Evolutionary conservation across 1,139 yeast species (phyloP).

Genomic region (Blastobotrys illinoisensis): DNA sequence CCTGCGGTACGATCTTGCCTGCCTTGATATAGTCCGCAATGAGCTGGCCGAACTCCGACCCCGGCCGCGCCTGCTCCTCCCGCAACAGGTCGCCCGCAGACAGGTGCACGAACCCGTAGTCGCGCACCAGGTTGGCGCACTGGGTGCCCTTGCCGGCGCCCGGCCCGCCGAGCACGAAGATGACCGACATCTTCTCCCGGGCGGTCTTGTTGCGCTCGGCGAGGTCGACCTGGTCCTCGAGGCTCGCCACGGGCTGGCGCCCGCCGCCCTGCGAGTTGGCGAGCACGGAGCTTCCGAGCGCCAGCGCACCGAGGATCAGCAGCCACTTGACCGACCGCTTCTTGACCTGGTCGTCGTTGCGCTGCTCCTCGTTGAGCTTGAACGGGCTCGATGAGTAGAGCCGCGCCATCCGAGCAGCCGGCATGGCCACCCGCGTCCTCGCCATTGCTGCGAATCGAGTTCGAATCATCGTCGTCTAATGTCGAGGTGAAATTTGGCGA

Average conservation of each 20-base stretch:
- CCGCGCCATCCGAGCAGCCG: background rate
- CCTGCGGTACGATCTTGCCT: constrained; percentile 93
- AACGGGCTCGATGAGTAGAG: constrained; percentile 1
- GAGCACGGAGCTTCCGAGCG: constrained; percentile 12
- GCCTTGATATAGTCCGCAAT: constrained; percentile 80
- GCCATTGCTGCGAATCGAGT: background rate
- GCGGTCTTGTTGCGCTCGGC: constrained; percentile 2
- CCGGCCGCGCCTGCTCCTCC: constrained; percentile 81
- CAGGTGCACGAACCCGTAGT: constrained; percentile 78
- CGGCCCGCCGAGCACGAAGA: constrained; percentile 75
- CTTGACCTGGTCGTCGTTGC: constrained; percentile 5
- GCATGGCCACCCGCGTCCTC: background rate
- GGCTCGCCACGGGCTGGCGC: constrained; percentile 8
- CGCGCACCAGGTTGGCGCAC: constrained; percentile 75
- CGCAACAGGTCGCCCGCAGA: constrained; percentile 94
- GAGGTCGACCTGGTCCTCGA: constrained; percentile 7
- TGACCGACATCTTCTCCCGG: constrained; percentile 46
- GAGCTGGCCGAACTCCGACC: constrained; percentile 78
- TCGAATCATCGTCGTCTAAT: background rate
- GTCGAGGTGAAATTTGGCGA: background rate
- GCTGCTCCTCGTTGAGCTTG: constrained; percentile 7
- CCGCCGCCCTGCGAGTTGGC: constrained; percentile 6
- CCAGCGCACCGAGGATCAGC: constrained; percentile 11
- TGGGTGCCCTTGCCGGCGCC: constrained; percentile 98
- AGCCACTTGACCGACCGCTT: constrained; percentile 12